These are phyloP conservation scores for Skeletonema potamos DNA, from an alignment of 108 stramenopile species.

Conservation along the genomic window DNA sequence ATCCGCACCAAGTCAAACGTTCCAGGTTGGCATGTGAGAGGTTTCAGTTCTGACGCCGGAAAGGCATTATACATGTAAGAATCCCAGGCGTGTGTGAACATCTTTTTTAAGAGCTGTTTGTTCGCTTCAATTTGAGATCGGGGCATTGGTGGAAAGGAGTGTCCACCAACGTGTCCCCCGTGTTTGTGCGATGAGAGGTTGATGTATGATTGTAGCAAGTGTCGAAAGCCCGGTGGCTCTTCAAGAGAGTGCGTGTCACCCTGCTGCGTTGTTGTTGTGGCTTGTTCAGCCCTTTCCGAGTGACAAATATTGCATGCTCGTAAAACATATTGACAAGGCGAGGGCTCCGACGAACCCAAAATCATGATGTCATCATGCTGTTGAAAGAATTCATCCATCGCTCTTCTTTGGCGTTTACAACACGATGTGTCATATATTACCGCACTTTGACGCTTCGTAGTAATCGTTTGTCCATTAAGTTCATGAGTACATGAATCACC, in stretches of 20 bases:
- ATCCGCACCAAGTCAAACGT: slow-evolving; percentile 78
- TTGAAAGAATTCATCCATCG: slow-evolving; percentile 38
- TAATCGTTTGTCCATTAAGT: neutral
- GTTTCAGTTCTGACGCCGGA: slow-evolving; percentile 86
- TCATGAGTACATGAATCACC: slow-evolving; percentile 15
- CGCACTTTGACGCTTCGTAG: slow-evolving; percentile 31
- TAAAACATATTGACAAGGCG: slow-evolving; percentile 29
- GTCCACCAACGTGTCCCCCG: neutral
- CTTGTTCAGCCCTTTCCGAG: neutral
- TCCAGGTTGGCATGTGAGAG: slow-evolving; percentile 77
- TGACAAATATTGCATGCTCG: slow-evolving; percentile 24
- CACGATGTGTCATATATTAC: slow-evolving; percentile 36
- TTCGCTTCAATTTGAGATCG: slow-evolving; percentile 56
- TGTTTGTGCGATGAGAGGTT: neutral
- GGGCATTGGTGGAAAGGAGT: slow-evolving; percentile 62
- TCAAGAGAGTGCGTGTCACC: slow-evolving; percentile 8
- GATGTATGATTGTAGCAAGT: slow-evolving; percentile 31
- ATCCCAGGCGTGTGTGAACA: slow-evolving; percentile 90
- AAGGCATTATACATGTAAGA: slow-evolving; percentile 90
- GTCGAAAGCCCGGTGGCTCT: slow-evolving; percentile 19
- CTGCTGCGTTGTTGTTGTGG: neutral
- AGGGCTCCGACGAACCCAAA: slow-evolving; percentile 21
- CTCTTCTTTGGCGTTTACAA: slow-evolving; percentile 19
- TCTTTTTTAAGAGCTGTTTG: slow-evolving; percentile 50
- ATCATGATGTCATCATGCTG: slow-evolving; percentile 20